Evolutionary conservation across 345 rosid species (phyloP).

Genomic region (Hibiscus trionum): DNA sequence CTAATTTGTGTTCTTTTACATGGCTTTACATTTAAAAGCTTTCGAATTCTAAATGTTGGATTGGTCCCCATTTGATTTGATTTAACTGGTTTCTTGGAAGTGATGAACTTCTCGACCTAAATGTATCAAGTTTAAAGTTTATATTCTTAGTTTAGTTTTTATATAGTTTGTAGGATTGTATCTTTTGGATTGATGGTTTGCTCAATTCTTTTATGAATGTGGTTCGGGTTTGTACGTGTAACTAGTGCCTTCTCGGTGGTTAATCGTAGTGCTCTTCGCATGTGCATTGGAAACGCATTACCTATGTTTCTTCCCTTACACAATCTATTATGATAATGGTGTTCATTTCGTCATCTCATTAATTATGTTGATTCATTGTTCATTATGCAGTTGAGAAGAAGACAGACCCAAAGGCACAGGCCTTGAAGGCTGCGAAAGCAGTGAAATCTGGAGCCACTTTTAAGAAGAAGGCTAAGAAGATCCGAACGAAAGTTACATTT

Average conservation of each 20-base stretch:
- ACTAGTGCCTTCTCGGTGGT: no score
- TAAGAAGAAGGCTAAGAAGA: constrained; percentile 73
- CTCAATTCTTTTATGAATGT: no score
- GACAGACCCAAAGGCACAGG: constrained; percentile 78
- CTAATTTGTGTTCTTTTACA: background rate
- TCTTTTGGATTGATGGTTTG: no score
- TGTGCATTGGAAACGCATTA: background rate
- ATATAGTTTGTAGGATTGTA: no score
- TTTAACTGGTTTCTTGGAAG: background rate
- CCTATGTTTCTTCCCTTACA: background rate
- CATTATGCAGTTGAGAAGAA: constrained; percentile 46
- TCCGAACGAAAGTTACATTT: constrained; percentile 75
- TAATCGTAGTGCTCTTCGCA: background rate
- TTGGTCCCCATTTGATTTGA: background rate
- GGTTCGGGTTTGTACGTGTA: no score
- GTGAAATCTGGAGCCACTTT: constrained; percentile 70
- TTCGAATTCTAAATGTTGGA: background rate
- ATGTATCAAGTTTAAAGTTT: no score
- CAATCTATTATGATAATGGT: background rate
- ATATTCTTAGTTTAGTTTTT: no score
- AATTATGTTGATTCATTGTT: background rate
- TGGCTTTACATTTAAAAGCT: background rate
- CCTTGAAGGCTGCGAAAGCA: constrained; percentile 76
- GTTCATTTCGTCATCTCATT: background rate
- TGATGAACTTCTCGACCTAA: no score